Percentiles rank a stretch among this genome's conserved stretches.
These are phyloP conservation scores for Ophiocordyceps camponoti-floridani DNA, from an alignment of 2,329 filamentous ascomycete species.

Conservation along the genomic window DNA sequence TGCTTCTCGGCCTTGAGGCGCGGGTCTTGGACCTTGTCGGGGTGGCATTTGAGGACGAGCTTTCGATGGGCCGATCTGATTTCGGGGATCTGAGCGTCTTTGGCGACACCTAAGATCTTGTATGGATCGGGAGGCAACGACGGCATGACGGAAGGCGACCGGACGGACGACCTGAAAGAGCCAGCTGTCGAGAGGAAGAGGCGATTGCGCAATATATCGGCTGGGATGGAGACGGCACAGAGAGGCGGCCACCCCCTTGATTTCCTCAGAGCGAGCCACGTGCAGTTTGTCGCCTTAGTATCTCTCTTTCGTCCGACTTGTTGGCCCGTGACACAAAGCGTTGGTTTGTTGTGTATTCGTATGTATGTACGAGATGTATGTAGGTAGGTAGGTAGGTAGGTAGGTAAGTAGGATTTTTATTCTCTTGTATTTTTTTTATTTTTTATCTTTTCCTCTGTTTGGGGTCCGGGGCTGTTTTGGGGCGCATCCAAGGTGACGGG, in stretches of 20 bases:
- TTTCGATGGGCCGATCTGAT: conserved; percentile 74
- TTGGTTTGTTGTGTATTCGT: not conserved
- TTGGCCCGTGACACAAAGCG: not conserved
- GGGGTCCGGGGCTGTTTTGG: no score
- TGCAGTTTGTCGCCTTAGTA: not conserved
- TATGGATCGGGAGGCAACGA: conserved; percentile 58
- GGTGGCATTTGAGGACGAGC: conserved; percentile 73
- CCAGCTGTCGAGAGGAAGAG: not conserved
- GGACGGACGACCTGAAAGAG: not conserved
- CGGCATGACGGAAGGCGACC: conserved; percentile 17
- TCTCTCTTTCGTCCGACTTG: not conserved
- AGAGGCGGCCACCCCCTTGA: not conserved
- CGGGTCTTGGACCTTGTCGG: conserved; percentile 75
- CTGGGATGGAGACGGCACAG: not conserved
- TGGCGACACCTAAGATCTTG: conserved; percentile 53
- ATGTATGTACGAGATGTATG: no score
- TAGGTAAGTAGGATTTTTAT: no score
- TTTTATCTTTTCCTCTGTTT: no score
- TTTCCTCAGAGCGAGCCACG: not conserved
- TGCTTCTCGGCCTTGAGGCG: conserved; percentile 60
- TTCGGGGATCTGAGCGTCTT: conserved; percentile 48
- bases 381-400: no score
- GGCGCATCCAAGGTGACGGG: no score
- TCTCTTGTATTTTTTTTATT: no score
- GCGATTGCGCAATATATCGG: not conserved